Conservation (phyloP, 306 rosid genomes). For the Trifolium dubium region DNA sequence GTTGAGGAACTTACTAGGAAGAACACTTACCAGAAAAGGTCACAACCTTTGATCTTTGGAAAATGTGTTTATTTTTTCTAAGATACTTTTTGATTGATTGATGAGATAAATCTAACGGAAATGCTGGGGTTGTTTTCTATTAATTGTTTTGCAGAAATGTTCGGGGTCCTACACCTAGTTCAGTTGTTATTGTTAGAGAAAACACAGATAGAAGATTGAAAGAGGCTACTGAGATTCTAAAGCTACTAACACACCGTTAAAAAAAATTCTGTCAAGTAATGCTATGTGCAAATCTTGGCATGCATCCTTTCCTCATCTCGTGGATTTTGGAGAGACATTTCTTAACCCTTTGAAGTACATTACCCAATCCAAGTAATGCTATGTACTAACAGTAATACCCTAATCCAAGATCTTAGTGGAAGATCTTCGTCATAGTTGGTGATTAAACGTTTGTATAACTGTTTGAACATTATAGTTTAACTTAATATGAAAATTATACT, state of each 20-base stretch:
- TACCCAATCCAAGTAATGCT: no score
- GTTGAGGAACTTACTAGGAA: conserved; percentile 74
- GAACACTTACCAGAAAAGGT: conserved; percentile 65
- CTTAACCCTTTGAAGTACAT: background rate
- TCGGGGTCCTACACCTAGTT: conserved; percentile 43
- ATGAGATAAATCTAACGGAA: conserved; percentile 2
- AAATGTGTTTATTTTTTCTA: background rate
- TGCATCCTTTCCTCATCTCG: conserved; percentile 41
- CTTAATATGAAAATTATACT: background rate
- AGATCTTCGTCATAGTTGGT: background rate
- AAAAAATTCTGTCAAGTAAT: background rate
- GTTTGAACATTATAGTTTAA: background rate
- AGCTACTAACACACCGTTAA: conserved; percentile 47
- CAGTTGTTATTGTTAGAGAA: conserved; percentile 49
- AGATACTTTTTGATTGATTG: background rate
- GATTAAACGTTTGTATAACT: no score
- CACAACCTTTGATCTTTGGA: background rate
- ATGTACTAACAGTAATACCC: background rate
- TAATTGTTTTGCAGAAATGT: conserved; percentile 53
- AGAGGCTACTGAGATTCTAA: conserved; percentile 74
- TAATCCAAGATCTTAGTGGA: background rate
- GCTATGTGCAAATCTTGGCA: background rate
- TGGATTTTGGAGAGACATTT: conserved; percentile 33
- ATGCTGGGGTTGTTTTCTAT: background rate
- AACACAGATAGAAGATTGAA: conserved; percentile 65